phyloP scores from a whole-genome alignment of 306 rosid genomes.

The Gastrolobium bilobum region DNA sequence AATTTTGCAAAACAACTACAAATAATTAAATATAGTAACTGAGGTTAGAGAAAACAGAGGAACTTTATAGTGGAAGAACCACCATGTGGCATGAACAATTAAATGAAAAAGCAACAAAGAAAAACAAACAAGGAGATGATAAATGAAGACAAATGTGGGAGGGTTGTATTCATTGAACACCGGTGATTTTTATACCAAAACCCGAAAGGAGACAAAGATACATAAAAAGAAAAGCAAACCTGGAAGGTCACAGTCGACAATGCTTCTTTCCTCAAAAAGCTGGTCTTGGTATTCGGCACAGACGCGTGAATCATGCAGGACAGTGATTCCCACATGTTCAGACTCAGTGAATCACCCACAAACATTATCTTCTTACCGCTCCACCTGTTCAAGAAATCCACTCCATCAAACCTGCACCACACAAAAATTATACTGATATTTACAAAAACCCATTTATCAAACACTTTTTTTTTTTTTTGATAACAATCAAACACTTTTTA shows the following conservation, averaged over 20 bases:
- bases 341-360: constrained; percentile 97
- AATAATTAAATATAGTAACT: background rate
- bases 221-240: constrained; percentile 53
- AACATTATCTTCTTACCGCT: constrained; percentile 95
- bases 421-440: background rate
- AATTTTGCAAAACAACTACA: background rate
- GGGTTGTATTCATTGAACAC: background rate
- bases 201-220: constrained; percentile 30
- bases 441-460: background rate
- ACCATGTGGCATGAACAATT: constrained; percentile 22
- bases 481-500: background rate
- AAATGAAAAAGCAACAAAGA: background rate
- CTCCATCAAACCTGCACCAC: constrained; percentile 73
- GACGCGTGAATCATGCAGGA: constrained; percentile 91
- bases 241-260: constrained; percentile 71
- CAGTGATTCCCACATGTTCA: constrained; percentile 97
- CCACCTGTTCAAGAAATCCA: constrained; percentile 71
- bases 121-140: constrained; percentile 27
- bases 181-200: constrained; percentile 6
- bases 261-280: constrained; percentile 56
- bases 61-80: constrained; percentile 12
- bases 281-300: constrained; percentile 72
- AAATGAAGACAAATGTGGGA: constrained; percentile 40
- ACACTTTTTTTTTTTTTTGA: too few species aligned
- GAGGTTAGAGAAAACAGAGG: background rate